phyloP scores from a whole-genome alignment of 441 rosid genomes.

The Manihot esculenta region DNA sequence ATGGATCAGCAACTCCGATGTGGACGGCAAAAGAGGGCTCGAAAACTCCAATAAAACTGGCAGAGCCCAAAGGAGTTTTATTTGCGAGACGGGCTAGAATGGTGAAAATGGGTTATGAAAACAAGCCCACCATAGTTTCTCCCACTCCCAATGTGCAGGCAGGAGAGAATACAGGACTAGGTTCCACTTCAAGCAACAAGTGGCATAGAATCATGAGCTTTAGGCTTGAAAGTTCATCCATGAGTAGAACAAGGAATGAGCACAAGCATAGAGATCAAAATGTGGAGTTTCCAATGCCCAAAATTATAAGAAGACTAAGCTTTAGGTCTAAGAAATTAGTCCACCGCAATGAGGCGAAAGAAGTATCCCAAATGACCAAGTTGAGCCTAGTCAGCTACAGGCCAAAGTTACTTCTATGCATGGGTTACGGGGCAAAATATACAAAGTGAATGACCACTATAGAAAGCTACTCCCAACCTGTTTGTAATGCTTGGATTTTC shows the following conservation, averaged over 20 bases:
- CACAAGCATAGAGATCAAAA: constrained; percentile 19
- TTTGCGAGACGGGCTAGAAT: constrained; percentile 38
- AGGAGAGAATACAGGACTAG: background rate
- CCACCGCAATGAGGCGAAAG: constrained; percentile 27
- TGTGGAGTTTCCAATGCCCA: constrained; percentile 16
- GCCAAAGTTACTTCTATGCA: constrained; percentile 44
- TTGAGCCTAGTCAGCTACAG: constrained; percentile 25
- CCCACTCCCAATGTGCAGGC: background rate
- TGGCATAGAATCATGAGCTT: constrained; percentile 31
- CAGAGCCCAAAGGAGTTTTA: constrained; percentile 39
- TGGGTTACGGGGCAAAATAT: constrained; percentile 38
- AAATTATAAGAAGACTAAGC: constrained; percentile 30
- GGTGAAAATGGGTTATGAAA: constrained; percentile 30
- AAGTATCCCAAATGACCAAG: constrained; percentile 22
- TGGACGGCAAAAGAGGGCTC: background rate
- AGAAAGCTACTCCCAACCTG: background rate
- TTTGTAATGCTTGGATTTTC: no score
- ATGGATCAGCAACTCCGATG: background rate
- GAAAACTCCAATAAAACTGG: constrained; percentile 17
- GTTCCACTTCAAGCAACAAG: constrained; percentile 13
- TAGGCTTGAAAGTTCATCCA: constrained; percentile 20
- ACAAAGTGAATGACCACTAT: background rate
- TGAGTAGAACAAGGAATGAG: constrained; percentile 19
- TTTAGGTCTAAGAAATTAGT: constrained; percentile 23
- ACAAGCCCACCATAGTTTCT: background rate